Evolutionary conservation across 2,329 filamentous ascomycete species (phyloP).

Genomic region (Akanthomyces uredinophilus): DNA sequence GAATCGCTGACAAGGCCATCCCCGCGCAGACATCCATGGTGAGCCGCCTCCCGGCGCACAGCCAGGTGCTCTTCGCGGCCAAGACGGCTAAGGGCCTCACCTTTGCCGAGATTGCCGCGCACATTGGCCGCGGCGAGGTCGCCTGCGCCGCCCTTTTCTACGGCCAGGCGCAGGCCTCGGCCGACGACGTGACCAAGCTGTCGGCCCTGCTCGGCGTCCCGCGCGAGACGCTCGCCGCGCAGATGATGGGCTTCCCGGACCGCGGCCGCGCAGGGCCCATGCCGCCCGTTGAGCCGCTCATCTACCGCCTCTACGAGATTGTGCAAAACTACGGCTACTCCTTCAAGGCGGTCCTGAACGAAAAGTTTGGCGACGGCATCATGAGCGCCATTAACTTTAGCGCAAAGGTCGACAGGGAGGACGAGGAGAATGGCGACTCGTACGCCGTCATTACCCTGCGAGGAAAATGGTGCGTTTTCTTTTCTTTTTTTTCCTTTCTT

Average conservation of each 20-base stretch:
- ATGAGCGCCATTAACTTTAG: conserved; percentile 94
- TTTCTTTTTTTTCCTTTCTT: no score
- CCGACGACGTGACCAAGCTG: conserved; percentile 63
- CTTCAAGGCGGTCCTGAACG: conserved; percentile 91
- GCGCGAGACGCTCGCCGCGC: conserved; percentile 48
- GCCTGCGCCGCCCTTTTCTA: conserved; percentile 87
- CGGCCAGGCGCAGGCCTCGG: conserved; percentile 70
- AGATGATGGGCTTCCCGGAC: conserved; percentile 72
- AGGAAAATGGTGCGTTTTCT: background rate
- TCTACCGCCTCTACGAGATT: conserved; percentile 89
- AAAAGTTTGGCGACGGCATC: conserved; percentile 92
- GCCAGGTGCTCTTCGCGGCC: conserved; percentile 62
- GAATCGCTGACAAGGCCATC: background rate
- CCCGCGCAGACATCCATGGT: background rate
- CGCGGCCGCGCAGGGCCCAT: conserved; percentile 57
- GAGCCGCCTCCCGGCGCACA: conserved; percentile 57
- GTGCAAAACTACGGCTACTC: conserved; percentile 96
- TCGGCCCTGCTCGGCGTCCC: conserved; percentile 59
- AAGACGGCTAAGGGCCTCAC: conserved; percentile 71
- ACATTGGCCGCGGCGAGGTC: conserved; percentile 74
- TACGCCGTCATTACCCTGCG: background rate
- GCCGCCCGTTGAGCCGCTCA: conserved; percentile 40
- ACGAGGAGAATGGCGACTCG: conserved; percentile 52
- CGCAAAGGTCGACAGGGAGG: conserved; percentile 90
- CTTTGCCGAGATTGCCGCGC: conserved; percentile 71